Percentiles rank a stretch among this genome's conserved stretches.
These are phyloP conservation scores for Termitomyces sp. DNA, from an alignment of 768 basidiomycete genomes.

Conservation along the genomic window DNA sequence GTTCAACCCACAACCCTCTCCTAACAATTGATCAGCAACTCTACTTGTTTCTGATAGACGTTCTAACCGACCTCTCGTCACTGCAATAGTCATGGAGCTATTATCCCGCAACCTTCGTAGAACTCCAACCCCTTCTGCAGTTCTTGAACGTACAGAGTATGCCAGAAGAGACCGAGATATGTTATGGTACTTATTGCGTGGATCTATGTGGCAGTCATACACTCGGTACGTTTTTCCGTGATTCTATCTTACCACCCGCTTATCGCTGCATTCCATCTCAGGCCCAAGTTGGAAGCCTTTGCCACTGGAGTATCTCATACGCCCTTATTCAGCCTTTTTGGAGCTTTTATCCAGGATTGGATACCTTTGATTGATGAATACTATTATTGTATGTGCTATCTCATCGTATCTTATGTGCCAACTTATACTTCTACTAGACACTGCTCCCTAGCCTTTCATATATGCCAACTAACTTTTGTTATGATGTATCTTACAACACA, in stretches of 20 bases:
- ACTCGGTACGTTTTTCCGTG: slow-evolving; percentile 46
- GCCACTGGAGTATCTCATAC: slow-evolving; percentile 46
- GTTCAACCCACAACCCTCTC: slow-evolving; percentile 2
- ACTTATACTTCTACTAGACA: slow-evolving; percentile 23
- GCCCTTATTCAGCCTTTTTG: slow-evolving; percentile 63
- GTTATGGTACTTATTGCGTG: slow-evolving; percentile 80
- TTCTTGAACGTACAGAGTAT: slow-evolving; percentile 72
- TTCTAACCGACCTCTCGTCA: slow-evolving; percentile 58
- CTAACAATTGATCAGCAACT: slow-evolving; percentile 24
- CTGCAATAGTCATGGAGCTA: slow-evolving; percentile 64
- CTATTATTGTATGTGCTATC: slow-evolving; percentile 72
- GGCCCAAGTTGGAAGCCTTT: slow-evolving; percentile 69
- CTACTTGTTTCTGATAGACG: slow-evolving; percentile 39
- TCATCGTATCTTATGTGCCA: slow-evolving; percentile 1
- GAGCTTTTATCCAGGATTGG: slow-evolving; percentile 77
- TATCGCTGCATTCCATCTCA: slow-evolving; percentile 19
- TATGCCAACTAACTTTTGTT: slow-evolving; percentile 4
- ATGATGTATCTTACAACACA: slow-evolving; percentile 11
- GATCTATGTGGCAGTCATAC: slow-evolving; percentile 78
- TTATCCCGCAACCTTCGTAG: slow-evolving; percentile 72
- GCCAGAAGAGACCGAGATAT: slow-evolving; percentile 78
- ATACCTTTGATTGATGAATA: slow-evolving; percentile 86
- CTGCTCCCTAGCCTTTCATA: slow-evolving; percentile 27
- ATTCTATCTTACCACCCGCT: slow-evolving; percentile 1
- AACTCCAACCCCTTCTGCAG: slow-evolving; percentile 50